Evolutionary conservation across 176 grass and related monocot genomes (phyloP).

Genomic region (Miscanthus lutarioriparius): DNA sequence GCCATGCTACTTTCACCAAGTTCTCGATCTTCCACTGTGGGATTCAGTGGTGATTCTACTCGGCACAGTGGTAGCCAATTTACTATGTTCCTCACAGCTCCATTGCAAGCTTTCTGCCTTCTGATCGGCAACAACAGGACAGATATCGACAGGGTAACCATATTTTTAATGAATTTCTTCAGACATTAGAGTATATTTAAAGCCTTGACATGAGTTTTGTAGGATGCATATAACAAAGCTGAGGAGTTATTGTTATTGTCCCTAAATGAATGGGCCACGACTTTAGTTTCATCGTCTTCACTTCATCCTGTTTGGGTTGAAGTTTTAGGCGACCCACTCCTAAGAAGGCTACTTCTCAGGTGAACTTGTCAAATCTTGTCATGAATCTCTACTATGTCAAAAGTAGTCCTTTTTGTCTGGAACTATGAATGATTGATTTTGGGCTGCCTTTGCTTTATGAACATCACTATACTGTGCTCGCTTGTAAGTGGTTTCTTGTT

Average conservation of each 20-base stretch:
- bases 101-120: slow-evolving; percentile 91
- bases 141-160: slow-evolving; percentile 62
- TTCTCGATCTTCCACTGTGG: slow-evolving; percentile 48
- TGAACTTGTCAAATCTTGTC: slow-evolving; percentile 26
- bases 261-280: slow-evolving; percentile 64
- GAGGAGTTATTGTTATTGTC: slow-evolving; percentile 72
- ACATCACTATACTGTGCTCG: not conserved
- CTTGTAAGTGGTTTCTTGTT: not conserved
- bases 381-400: not conserved
- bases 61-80: slow-evolving; percentile 79
- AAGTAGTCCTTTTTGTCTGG: not conserved
- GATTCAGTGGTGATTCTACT: slow-evolving; percentile 52
- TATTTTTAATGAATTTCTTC: slow-evolving; percentile 12
- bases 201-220: slow-evolving; percentile 28
- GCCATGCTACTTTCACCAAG: slow-evolving; percentile 86
- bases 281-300: slow-evolving; percentile 58
- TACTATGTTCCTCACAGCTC: slow-evolving; percentile 93
- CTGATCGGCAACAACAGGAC: slow-evolving; percentile 62
- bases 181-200: slow-evolving; percentile 28
- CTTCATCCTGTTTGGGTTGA: slow-evolving; percentile 90
- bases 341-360: slow-evolving; percentile 89
- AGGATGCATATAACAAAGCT: slow-evolving; percentile 75
- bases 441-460: not conserved
- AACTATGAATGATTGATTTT: slow-evolving; percentile 1
- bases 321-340: slow-evolving; percentile 81